phyloP scores from a whole-genome alignment of 208 protist species.

The Acanthamoeba castellanii region DNA sequence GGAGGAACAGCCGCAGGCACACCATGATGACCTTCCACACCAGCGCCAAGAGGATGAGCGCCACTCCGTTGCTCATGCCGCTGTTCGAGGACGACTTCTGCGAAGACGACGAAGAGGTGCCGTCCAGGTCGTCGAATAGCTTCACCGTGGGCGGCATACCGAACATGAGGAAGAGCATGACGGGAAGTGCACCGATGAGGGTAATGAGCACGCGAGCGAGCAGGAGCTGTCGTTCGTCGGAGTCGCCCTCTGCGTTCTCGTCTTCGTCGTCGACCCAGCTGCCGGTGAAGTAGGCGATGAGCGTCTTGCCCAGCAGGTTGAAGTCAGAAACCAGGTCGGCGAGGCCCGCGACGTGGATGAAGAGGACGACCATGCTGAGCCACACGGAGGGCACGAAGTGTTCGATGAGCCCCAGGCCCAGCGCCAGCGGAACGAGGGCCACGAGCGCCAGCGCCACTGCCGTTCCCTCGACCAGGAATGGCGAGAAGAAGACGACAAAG shows the following conservation, averaged over 20 bases:
- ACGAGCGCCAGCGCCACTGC: not conserved
- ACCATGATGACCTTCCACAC: constrained; percentile 40
- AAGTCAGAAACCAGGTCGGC: constrained; percentile 5
- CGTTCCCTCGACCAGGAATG: not conserved
- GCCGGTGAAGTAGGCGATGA: not conserved
- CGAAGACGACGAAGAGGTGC: not conserved
- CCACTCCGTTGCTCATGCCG: not conserved
- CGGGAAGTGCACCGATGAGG: not conserved
- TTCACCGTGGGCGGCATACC: not conserved
- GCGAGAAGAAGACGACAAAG: constrained; percentile 17
- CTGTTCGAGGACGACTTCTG: not conserved
- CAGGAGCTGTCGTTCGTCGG: not conserved
- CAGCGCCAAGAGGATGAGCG: not conserved
- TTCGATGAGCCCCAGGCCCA: not conserved
- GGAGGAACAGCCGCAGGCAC: not conserved
- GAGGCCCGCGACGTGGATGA: not conserved
- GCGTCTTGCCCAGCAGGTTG: not conserved
- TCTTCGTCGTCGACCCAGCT: not conserved
- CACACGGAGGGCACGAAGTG: constrained; percentile 25
- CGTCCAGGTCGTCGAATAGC: not conserved
- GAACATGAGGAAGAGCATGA: not conserved
- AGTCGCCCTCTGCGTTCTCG: not conserved
- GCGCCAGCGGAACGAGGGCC: not conserved
- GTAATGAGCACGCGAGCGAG: not conserved
- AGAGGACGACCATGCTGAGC: not conserved